Percentiles rank a stretch among this genome's conserved stretches.
Evolutionary conservation across 345 rosid species (phyloP).

Genomic region (Passiflora organensis): DNA sequence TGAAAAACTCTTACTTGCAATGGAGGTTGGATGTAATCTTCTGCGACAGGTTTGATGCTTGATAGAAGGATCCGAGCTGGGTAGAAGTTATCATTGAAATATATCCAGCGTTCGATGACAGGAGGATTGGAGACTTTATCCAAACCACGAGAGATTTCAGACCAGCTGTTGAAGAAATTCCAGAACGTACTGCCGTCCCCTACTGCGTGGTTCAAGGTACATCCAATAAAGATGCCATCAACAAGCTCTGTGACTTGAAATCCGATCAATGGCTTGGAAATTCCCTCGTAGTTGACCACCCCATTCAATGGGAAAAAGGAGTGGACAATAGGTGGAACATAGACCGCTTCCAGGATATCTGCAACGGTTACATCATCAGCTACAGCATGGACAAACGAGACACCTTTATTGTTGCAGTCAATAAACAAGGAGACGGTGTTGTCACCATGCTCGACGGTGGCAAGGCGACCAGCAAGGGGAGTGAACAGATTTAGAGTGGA

Average conservation of each 20-base stretch:
- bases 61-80: neutral
- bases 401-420: conserved; percentile 26
- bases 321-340: conserved; percentile 15
- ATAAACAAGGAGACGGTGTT: conserved; percentile 12
- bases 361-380: conserved; percentile 26
- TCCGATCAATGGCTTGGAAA: conserved; percentile 33
- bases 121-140: neutral
- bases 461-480: conserved; percentile 27
- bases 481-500: conserved; percentile 15
- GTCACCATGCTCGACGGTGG: conserved; percentile 11
- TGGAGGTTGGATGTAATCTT: neutral
- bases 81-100: neutral
- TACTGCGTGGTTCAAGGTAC: conserved; percentile 31
- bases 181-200: conserved; percentile 38
- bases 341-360: conserved; percentile 20
- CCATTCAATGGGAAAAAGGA: conserved; percentile 36
- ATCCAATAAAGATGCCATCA: conserved; percentile 41
- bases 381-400: conserved; percentile 30
- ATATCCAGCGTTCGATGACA: too few species aligned
- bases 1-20: neutral
- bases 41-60: neutral
- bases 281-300: conserved; percentile 22
- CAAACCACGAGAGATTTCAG: conserved; percentile 27
- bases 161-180: conserved; percentile 45
- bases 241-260: conserved; percentile 44